Conservation (phyloP, 1,139 yeast genomes). For the Zygotorulaspora mrakii region DNA sequence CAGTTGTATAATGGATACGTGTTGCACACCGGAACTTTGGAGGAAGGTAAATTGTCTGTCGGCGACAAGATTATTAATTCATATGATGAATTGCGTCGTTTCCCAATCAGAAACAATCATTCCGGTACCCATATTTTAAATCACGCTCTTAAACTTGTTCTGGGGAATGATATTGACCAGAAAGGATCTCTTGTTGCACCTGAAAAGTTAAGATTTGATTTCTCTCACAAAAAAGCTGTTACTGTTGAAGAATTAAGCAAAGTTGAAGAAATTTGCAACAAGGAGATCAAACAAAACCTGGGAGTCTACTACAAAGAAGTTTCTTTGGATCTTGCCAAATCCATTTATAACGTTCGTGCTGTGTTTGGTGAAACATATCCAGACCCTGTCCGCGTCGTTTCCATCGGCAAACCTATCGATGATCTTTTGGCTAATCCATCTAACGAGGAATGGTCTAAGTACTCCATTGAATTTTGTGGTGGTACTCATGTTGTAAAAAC, state of each 20-base stretch:
- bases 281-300: conserved; percentile 65
- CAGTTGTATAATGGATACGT: conserved; percentile 93
- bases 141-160: conserved; percentile 76
- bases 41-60: conserved; percentile 68
- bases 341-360: conserved; percentile 85
- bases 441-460: conserved; percentile 67
- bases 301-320: conserved; percentile 82
- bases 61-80: conserved; percentile 77
- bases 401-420: conserved; percentile 87
- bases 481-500: conserved; percentile 96
- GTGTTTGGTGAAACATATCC: conserved; percentile 99
- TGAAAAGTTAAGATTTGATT: conserved; percentile 93
- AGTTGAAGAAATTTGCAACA: conserved; percentile 73
- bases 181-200: conserved; percentile 96
- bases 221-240: conserved; percentile 83
- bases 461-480: conserved; percentile 95
- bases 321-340: conserved; percentile 62
- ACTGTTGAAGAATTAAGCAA: conserved; percentile 63
- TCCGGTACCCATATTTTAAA: conserved; percentile 96
- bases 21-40: conserved; percentile 83
- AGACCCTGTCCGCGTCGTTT: conserved; percentile 96
- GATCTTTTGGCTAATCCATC: conserved; percentile 69
- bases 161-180: conserved; percentile 89
- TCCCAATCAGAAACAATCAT: conserved; percentile 96
- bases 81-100: conserved; percentile 89